A percentile compares a stretch with the other conserved stretches of the same genome.
phyloP scores from a whole-genome alignment of 768 basidiomycete genomes.

The Cyathus striatus region DNA sequence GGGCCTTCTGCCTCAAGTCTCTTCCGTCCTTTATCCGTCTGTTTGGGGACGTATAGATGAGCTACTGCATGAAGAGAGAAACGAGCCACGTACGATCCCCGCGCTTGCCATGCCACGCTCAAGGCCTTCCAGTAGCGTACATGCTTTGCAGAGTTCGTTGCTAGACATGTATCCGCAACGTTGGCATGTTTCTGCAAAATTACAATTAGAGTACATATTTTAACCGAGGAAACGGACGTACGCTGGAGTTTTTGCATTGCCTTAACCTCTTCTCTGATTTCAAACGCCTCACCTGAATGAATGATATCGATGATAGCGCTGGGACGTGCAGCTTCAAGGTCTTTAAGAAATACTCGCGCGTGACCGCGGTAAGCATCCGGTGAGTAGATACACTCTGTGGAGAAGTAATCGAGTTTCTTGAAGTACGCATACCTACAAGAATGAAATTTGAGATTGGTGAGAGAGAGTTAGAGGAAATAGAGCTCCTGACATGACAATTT shows the following conservation, averaged over 20 bases:
- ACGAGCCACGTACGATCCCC: conserved; percentile 47
- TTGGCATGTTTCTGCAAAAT: conserved; percentile 74
- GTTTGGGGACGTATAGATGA: conserved; percentile 5
- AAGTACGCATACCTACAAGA: conserved; percentile 91
- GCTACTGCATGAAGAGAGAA: conserved; percentile 3
- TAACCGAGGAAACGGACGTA: conserved; percentile 38
- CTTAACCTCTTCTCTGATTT: conserved; percentile 80
- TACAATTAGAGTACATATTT: too few species aligned
- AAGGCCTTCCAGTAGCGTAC: conserved; percentile 83
- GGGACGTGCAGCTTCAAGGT: conserved; percentile 89
- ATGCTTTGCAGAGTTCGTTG: conserved; percentile 95
- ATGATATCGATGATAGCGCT: conserved; percentile 98
- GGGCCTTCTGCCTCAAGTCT: conserved; percentile 55
- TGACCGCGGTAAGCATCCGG: conserved; percentile 98
- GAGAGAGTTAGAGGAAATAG: conserved; percentile 2
- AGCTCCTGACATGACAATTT: conserved; percentile 87
- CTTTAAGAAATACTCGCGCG: conserved; percentile 90
- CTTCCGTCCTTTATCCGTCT: conserved; percentile 69
- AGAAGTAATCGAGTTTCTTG: conserved; percentile 98
- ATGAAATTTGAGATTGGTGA: conserved; percentile 5
- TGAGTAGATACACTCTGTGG: conserved; percentile 98
- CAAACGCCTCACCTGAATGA: conserved; percentile 91
- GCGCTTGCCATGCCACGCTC: conserved; percentile 74
- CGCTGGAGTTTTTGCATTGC: conserved; percentile 80
- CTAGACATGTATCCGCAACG: conserved; percentile 96